Conservation (phyloP, 2,329 filamentous ascomycete genomes). For the Xylaria sp. region DNA sequence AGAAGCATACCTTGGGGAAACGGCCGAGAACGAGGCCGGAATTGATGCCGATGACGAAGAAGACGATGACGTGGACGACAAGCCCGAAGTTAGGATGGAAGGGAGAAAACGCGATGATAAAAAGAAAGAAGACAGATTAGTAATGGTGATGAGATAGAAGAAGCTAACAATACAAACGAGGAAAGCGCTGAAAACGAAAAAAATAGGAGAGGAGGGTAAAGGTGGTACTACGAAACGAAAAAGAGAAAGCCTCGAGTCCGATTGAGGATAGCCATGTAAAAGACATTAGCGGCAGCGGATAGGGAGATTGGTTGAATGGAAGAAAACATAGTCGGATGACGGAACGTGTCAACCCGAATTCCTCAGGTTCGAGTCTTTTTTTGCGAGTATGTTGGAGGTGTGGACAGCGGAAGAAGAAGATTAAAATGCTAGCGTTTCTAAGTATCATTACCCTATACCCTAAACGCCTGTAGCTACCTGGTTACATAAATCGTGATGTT, state of each 20-base stretch:
- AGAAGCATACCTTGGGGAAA: too few relatives aligned
- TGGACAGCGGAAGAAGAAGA: neutral
- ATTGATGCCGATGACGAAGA: neutral
- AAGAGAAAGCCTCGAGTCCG: conserved; percentile 21
- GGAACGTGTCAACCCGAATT: neutral
- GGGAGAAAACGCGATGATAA: neutral
- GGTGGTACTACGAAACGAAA: neutral
- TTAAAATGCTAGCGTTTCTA: conserved; percentile 16
- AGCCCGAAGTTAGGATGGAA: neutral
- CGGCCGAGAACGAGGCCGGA: too few relatives aligned
- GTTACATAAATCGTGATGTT: conserved; percentile 36
- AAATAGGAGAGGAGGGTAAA: too few relatives aligned
- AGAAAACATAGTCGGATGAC: neutral
- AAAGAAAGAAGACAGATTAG: neutral
- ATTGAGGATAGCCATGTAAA: neutral
- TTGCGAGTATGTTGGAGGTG: neutral
- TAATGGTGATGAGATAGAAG: neutral
- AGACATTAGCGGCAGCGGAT: neutral
- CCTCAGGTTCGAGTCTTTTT: neutral
- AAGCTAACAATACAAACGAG: too few relatives aligned
- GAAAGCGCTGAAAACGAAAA: too few relatives aligned
- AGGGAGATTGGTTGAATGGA: neutral
- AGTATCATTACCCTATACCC: conserved; percentile 24
- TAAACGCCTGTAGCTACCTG: conserved; percentile 29
- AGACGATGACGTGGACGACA: neutral